Evolutionary conservation across 345 rosid genomes (phyloP), one percentile per base, ranked within the genome.

Genomic region (Salix dunnii): DNA sequence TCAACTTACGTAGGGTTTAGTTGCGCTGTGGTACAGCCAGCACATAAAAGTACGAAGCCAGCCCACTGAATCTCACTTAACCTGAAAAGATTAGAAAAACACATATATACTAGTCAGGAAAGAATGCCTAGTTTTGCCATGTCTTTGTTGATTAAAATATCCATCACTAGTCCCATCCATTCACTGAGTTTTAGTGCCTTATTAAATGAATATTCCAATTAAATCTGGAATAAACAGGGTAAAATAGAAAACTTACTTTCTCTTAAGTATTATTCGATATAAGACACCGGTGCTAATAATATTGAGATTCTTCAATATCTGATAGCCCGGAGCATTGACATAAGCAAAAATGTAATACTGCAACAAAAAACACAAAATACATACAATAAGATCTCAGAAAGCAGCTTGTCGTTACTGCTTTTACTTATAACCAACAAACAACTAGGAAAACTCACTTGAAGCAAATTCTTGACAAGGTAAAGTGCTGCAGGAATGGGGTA

Each of bases 261-360:
- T 93, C 91, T 96, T 93, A 64, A 93, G 94, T 83, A 93, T 93
- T 74, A 93, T 89, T 80, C 91, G 89, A 85, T 96, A 93, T 77
- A 96, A 85, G 80, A 96, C 86, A 78, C 99, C 97, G 49, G 99
- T 93, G 78, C 97, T 96, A 75, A 96, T 93, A 55, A 93, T 96
- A 82, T 96, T 96, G 69, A 96, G 85, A 85, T 96, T 96, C 95
- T 96, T 96, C 87, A 91, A 85, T 85, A 96, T 96, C 86, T 93
- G 99, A 80, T 96, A 93, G 68, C 98, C 99, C 5, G 98, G 98
- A 31, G 99, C 99, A 72, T 92, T 96, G 65, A 92, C 97, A 69
- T 96, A 96, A 17, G 99, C 95, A 87, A 96, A 93, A 83, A 96
- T 96, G 85, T 96, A 96, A 84, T 96, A 96, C 97, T 92, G 90